Base-by-base conservation (phyloP, 805 yeast species). In the Yamadazyma phyllophila region DNA sequence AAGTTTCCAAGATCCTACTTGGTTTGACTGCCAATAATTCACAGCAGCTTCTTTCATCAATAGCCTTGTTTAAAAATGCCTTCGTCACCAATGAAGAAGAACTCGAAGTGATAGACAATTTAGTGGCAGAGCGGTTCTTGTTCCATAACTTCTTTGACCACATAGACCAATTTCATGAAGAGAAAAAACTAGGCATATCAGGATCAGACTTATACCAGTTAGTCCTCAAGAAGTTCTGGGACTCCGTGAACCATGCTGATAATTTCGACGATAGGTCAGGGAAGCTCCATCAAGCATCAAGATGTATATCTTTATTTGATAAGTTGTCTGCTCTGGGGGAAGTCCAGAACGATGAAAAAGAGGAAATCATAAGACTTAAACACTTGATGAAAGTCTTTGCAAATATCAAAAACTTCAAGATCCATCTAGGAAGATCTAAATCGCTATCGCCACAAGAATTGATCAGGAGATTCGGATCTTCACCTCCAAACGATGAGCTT, bases 381-480 rank as follows among this genome's bases (percentile, higher is more conserved):
- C 74, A 69, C 45, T 53, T 71, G 30, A 48, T 71, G 33, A 67
- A 69, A 42, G 75, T 70, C 0, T 53, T 71, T 13, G 47, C 55
- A 14, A 59, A 59, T 27, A 52, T 71, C 44, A 69, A 69, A 45
- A 68, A 67, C 47, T 71, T 70, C 53, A 65, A 55, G 41, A 53
- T 71, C 27, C 51, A 52, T 7, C 39, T 67, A 36, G 64, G 66
- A 3, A 58, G 59, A 44, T 66, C 63, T 7, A 49, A 55, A n/a
- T 66, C 72, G 1, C 62, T 69, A 15, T 65, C 67, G 34, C 80
- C 81, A 3, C 45, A 53, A 2, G 66, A 67, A 38, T 50, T 77
- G 2, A 34, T 74, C 10, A 60, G 58, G 8, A 57, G 60, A 32
- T 59, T 53, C 43, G 56, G 59, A 4, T 45, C 46, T 4, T 31